Conservation (phyloP, 371 early-diverging fungal species). For the Mortierella sp. region DNA sequence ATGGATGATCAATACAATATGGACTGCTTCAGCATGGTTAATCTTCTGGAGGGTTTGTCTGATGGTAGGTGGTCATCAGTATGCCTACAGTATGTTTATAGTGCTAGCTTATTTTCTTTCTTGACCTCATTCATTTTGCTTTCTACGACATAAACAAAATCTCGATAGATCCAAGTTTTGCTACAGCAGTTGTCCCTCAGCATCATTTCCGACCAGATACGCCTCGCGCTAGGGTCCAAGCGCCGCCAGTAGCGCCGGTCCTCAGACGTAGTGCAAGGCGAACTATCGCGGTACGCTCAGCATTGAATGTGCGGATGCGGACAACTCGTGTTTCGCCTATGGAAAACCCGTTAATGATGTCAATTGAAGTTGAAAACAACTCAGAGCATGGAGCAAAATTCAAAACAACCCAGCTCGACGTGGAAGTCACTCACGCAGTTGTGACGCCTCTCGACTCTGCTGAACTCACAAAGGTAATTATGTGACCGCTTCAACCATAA, state of each 20-base stretch:
- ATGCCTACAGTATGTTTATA: neutral
- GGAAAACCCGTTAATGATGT: conserved; percentile 79
- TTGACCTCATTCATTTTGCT: neutral
- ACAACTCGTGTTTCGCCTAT: conserved; percentile 74
- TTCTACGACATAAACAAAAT: neutral
- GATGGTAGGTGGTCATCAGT: conserved; percentile 60
- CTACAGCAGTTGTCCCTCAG: conserved; percentile 36
- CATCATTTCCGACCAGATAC: conserved; percentile 48
- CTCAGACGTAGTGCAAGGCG: conserved; percentile 65
- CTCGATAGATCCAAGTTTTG: conserved; percentile 53
- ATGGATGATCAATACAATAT: conserved; percentile 64
- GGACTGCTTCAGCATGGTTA: conserved; percentile 71
- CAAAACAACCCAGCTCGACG: conserved; percentile 65
- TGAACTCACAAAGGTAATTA: conserved; percentile 40
- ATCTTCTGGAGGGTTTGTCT: conserved; percentile 67
- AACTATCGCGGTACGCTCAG: conserved; percentile 66
- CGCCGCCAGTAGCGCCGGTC: conserved; percentile 25
- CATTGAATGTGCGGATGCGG: conserved; percentile 71
- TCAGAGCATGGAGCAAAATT: conserved; percentile 69
- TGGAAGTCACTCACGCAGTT: conserved; percentile 71
- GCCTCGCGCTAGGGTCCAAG: conserved; percentile 33
- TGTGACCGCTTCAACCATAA: neutral
- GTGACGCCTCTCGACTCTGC: conserved; percentile 60
- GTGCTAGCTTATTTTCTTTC: neutral
- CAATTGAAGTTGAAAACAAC: conserved; percentile 76